These are phyloP conservation scores for Saccharum spontaneum DNA, from an alignment of 176 grass and related monocot species.

Conservation along the genomic window DNA sequence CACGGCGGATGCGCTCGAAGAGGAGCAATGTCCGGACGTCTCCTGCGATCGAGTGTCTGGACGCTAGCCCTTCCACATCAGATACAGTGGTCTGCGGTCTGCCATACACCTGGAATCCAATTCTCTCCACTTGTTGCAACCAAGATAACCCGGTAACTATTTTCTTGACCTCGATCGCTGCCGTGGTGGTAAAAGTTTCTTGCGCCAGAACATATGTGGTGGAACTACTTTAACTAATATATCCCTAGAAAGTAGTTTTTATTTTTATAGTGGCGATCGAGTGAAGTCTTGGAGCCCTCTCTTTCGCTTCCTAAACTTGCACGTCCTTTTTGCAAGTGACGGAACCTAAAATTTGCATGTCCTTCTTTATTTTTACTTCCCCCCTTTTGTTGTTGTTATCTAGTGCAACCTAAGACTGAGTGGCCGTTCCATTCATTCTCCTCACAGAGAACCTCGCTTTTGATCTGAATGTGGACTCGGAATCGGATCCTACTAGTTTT, in stretches of 20 bases:
- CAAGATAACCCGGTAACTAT: not conserved
- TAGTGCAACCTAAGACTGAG: slow-evolving; percentile 29
- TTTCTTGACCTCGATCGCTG: not conserved
- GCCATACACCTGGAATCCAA: not conserved
- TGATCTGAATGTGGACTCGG: slow-evolving; percentile 37
- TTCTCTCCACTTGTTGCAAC: not conserved
- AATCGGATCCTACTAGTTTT: slow-evolving; percentile 52
- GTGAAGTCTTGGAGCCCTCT: not conserved
- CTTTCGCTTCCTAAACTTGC: not conserved
- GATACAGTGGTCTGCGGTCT: not conserved
- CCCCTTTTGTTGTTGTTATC: slow-evolving; percentile 2
- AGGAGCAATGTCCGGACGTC: no score
- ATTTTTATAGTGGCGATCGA: not conserved
- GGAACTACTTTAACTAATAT: not conserved
- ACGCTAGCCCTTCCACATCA: no score
- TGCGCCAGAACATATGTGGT: not conserved
- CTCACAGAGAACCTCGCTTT: slow-evolving; percentile 30
- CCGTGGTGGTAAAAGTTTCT: not conserved
- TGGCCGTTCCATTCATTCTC: slow-evolving; percentile 35
- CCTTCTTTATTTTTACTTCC: not conserved
- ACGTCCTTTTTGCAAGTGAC: not conserved
- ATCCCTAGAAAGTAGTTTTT: not conserved
- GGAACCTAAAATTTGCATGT: not conserved
- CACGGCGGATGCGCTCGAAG: no score
- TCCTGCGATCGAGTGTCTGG: no score